Evolutionary conservation across 2,329 filamentous ascomycete species (phyloP), one percentile per base, ranked within the genome.

Genomic region (Pseudogymnoascus sp.): DNA sequence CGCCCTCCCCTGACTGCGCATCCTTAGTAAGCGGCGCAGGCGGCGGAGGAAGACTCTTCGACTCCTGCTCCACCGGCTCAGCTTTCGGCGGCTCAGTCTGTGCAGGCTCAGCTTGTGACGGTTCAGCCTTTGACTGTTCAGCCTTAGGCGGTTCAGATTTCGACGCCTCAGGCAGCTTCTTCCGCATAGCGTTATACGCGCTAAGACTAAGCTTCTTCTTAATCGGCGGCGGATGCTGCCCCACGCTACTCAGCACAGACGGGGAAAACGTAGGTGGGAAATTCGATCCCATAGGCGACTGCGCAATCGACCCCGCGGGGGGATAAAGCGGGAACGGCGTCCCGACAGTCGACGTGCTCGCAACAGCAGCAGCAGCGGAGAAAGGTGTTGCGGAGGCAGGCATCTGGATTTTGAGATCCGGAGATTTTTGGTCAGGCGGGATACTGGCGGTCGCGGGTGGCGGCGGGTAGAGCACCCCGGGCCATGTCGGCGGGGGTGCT

Each of bases 131-230:
- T 11, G 40, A 21, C 16, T 11, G 1, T 1, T 45, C 40, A 6
- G 18, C 1, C 6, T 45, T 21, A 2, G 40, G 6, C 42, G 11
- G 5, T 6, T 63, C 65, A 3, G 62, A 60, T 31, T 51, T 64
- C 3, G 64, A 62, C 11, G 68, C 62, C 45, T 72, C 68, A 6
- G 66, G 42, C 16, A 36, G 12, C 65, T 77, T 78, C 29, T 74
- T 77, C 69, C 71, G 79, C 2, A 79, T 79, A 2, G 79, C 79
- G 70, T 84, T 86, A 69, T 88, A 88, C 69, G 88, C 86, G 69
- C 84, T 87, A 1, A 88, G 73, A 66, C 83, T 87, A 39, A 88
- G 75, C 73, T 87, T 88, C 78, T 88, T 88, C 74, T 86, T 87
- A 34, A 85, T 76, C 2, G 86, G 85, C 66, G 83, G 87, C 2